These are phyloP conservation scores for Anisogramma anomala DNA, from an alignment of 2,329 filamentous ascomycete genomes.

Conservation along the genomic window DNA sequence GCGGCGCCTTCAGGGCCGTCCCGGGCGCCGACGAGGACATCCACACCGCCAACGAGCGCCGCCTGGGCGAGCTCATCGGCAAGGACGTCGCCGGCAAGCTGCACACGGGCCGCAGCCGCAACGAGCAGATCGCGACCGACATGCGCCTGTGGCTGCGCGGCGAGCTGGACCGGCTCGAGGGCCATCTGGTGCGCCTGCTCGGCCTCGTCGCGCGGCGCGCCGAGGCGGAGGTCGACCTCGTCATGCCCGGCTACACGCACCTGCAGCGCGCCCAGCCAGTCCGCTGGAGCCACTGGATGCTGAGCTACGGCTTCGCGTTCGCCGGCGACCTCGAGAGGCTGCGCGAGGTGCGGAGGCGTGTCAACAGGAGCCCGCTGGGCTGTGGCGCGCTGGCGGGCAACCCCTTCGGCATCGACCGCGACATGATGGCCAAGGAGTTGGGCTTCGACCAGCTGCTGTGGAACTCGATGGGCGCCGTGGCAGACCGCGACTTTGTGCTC, in stretches of 20 bases:
- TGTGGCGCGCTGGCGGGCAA: slow-evolving; percentile 73
- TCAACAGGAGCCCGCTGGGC: slow-evolving; percentile 62
- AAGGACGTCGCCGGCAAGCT: slow-evolving; percentile 78
- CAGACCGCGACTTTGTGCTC: slow-evolving; percentile 70
- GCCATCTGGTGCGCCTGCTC: slow-evolving; percentile 56
- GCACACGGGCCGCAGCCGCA: slow-evolving; percentile 76
- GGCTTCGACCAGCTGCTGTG: slow-evolving; percentile 64
- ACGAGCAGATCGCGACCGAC: slow-evolving; percentile 82
- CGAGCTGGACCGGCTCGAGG: slow-evolving; percentile 58
- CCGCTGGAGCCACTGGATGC: slow-evolving; percentile 70
- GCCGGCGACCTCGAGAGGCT: slow-evolving; percentile 65
- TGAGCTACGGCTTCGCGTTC: slow-evolving; percentile 64
- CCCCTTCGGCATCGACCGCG: slow-evolving; percentile 69
- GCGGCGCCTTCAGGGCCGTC: slow-evolving; percentile 37
- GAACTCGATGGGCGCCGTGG: slow-evolving; percentile 68
- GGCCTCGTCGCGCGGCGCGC: slow-evolving; percentile 57
- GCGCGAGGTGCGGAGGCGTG: slow-evolving; percentile 58
- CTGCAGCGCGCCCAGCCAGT: slow-evolving; percentile 72
- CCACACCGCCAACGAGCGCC: slow-evolving; percentile 60
- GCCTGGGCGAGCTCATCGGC: slow-evolving; percentile 73
- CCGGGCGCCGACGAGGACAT: slow-evolving; percentile 47
- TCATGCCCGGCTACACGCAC: slow-evolving; percentile 88
- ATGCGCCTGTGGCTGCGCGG: slow-evolving; percentile 84
- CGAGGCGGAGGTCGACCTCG: slow-evolving; percentile 59
- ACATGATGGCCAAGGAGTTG: slow-evolving; percentile 66